Conservation (phyloP, 441 rosid species). For the Erodium texanum region DNA sequence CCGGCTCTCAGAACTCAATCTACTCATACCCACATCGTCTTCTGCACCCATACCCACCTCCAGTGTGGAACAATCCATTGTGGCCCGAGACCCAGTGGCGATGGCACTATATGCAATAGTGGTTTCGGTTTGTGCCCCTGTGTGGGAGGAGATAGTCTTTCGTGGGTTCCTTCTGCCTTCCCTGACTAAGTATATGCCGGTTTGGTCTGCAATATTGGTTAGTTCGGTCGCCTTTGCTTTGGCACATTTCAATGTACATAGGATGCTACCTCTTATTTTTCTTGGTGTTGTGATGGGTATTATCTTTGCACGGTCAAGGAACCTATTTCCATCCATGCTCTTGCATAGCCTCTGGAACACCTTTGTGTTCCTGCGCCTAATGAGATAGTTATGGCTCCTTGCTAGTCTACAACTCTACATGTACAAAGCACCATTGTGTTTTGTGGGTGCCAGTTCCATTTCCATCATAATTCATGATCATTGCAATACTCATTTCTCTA, state of each 20-base stretch:
- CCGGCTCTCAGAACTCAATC: too few relatives aligned
- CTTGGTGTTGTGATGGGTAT: neutral
- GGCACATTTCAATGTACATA: slow-evolving; percentile 4
- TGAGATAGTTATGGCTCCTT: neutral
- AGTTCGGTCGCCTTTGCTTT: neutral
- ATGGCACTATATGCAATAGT: neutral
- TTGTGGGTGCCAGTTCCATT: too few relatives aligned
- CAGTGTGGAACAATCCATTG: neutral
- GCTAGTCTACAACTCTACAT: too few relatives aligned
- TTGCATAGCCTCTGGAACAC: slow-evolving; percentile 5
- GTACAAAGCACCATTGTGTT: too few relatives aligned
- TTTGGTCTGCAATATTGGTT: neutral
- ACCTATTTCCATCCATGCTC: neutral
- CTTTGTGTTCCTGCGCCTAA: neutral
- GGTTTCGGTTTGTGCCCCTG: neutral
- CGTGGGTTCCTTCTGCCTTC: slow-evolving; percentile 1
- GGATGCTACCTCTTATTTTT: neutral
- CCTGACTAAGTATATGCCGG: slow-evolving; percentile 1
- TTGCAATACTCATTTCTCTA: too few relatives aligned
- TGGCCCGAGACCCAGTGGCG: slow-evolving; percentile 6
- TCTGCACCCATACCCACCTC: neutral
- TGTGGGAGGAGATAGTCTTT: slow-evolving; percentile 4
- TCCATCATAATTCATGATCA: too few relatives aligned
- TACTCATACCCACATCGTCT: neutral
- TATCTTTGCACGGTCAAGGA: neutral